Evolutionary conservation across 148 eudicot genomes (phyloP).

Genomic region (Heliosperma pusillum): DNA sequence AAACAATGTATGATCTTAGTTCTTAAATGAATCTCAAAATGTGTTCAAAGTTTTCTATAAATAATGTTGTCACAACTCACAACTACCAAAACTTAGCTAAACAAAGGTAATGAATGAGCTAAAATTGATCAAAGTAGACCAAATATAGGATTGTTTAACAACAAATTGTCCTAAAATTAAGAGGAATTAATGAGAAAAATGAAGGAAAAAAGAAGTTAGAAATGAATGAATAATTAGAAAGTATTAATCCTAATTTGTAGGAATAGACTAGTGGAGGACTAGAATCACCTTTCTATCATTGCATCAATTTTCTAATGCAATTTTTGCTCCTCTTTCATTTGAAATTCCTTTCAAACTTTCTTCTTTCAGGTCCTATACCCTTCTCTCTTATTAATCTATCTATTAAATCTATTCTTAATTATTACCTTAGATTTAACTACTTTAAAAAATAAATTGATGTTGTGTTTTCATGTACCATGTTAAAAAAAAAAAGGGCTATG

Average conservation of each 20-base stretch:
- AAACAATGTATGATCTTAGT: too few relatives aligned
- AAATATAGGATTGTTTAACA: neutral
- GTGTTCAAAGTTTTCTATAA: conserved; percentile 8
- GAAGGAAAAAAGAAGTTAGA: conserved; percentile 2
- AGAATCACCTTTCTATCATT: conserved; percentile 28
- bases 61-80: neutral
- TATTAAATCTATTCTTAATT: too few relatives aligned
- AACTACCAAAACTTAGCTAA: conserved; percentile 6
- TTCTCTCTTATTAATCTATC: conserved; percentile 5
- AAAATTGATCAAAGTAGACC: neutral
- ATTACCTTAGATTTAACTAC: too few relatives aligned
- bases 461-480: neutral
- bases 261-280: too few relatives aligned
- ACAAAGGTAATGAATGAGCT: neutral
- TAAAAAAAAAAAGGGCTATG: neutral
- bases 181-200: conserved; percentile 8
- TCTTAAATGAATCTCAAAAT: neutral
- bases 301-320: conserved; percentile 16
- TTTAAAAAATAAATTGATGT: too few relatives aligned
- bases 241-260: conserved; percentile 28
- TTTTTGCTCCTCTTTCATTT: conserved; percentile 28
- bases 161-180: conserved; percentile 17
- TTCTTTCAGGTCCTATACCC: conserved; percentile 22
- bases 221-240: conserved; percentile 18
- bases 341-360: conserved; percentile 23